Conservation (phyloP, 306 rosid genomes). For the Fragaria nilgerrensis region DNA sequence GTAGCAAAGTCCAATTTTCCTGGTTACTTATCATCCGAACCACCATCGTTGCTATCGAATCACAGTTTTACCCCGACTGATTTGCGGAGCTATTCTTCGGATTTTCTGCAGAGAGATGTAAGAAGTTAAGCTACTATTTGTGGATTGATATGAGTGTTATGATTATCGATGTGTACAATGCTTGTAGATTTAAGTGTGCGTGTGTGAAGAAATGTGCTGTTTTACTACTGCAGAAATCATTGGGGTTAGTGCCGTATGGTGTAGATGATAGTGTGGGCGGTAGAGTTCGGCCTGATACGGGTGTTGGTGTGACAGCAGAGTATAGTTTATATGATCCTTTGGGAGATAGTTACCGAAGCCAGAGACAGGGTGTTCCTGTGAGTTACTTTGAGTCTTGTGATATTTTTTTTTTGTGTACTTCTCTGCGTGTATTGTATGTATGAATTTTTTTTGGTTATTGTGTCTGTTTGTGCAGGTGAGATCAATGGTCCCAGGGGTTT, state of each 20-base stretch:
- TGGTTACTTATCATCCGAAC: constrained; percentile 47
- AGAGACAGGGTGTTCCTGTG: not conserved
- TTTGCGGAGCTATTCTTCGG: constrained; percentile 35
- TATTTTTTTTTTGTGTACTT: not conserved
- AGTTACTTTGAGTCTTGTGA: not conserved
- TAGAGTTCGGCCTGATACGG: not conserved
- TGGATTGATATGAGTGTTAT: not conserved
- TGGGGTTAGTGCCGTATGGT: constrained; percentile 31
- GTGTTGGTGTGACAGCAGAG: not conserved
- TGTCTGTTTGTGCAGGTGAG: constrained; percentile 41
- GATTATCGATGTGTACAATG: not conserved
- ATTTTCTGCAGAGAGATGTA: constrained; percentile 50
- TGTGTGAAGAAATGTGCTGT: not conserved
- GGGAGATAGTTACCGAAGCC: not conserved
- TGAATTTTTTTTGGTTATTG: not conserved
- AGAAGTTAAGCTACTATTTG: constrained; percentile 9
- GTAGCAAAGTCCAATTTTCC: constrained; percentile 42
- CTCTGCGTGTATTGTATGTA: not conserved
- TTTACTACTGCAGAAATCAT: constrained; percentile 31
- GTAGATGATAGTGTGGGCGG: not conserved
- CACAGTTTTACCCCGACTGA: constrained; percentile 30
- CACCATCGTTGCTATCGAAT: constrained; percentile 38
- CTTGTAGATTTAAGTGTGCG: not conserved
- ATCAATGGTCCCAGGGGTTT: constrained; percentile 33
- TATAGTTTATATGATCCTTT: not conserved